These are phyloP conservation scores for Phlebiopsis gigantea DNA, from an alignment of 768 basidiomycete species.

Conservation along the genomic window DNA sequence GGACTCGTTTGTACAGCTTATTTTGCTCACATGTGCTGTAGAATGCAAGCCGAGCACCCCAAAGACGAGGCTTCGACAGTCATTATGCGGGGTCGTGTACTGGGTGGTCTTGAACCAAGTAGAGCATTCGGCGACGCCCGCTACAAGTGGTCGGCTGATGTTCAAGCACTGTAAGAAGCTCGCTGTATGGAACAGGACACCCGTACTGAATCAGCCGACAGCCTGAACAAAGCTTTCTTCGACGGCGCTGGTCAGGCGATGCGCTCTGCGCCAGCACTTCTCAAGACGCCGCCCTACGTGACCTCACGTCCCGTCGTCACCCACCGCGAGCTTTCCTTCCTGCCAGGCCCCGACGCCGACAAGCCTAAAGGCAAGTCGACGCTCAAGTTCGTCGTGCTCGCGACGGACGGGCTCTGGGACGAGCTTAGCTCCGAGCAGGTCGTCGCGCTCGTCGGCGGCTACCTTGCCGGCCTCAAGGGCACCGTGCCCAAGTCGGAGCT, in stretches of 20 bases:
- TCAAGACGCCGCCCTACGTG: constrained; percentile 93
- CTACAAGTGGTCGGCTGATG: constrained; percentile 78
- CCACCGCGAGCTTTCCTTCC: constrained; percentile 62
- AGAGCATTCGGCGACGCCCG: constrained; percentile 86
- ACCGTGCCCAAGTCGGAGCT: constrained; percentile 55
- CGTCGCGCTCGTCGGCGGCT: constrained; percentile 80
- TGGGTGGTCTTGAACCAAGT: constrained; percentile 84
- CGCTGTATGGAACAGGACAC: background rate
- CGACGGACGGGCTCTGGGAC: constrained; percentile 71
- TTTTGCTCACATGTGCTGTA: constrained; percentile 21
- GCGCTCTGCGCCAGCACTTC: constrained; percentile 52
- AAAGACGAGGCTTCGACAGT: constrained; percentile 66
- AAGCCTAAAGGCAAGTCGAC: constrained; percentile 27
- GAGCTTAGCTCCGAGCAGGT: constrained; percentile 70
- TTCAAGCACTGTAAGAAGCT: constrained; percentile 61
- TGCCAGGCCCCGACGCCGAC: constrained; percentile 42
- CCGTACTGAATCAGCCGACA: constrained; percentile 17
- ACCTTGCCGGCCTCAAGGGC: constrained; percentile 69
- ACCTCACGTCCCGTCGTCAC: constrained; percentile 79
- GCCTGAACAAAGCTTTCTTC: constrained; percentile 63
- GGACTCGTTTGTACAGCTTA: background rate
- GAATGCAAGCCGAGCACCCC: constrained; percentile 82
- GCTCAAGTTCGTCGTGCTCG: constrained; percentile 79
- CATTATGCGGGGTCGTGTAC: constrained; percentile 73
- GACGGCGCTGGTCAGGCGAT: constrained; percentile 54